Evolutionary conservation across 768 basidiomycete genomes (phyloP).

Genomic region (Pulveroboletus sp.): DNA sequence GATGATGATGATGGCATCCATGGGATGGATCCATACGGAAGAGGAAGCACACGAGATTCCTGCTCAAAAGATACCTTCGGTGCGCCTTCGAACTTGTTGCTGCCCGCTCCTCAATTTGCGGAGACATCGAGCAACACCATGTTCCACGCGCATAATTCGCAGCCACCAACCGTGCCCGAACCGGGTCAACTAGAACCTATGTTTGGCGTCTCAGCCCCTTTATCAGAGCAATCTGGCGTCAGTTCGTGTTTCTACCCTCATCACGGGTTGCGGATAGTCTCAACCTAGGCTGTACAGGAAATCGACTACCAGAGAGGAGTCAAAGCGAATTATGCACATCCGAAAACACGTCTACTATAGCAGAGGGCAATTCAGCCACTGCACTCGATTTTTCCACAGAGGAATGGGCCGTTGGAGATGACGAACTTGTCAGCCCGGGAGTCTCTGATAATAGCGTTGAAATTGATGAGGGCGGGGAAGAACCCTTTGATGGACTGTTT

Average conservation of each 20-base stretch:
- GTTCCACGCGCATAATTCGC: neutral
- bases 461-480: slow-evolving; percentile 25
- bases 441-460: slow-evolving; percentile 20
- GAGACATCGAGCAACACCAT: neutral
- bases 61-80: slow-evolving; percentile 15
- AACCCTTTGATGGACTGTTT: slow-evolving; percentile 1
- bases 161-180: neutral
- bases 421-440: slow-evolving; percentile 48
- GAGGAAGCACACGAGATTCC: neutral
- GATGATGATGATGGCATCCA: slow-evolving; percentile 37
- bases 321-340: neutral
- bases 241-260: slow-evolving; percentile 14
- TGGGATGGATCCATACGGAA: neutral
- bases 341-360: neutral
- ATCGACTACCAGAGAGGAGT: neutral
- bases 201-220: slow-evolving; percentile 19
- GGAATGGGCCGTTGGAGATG: slow-evolving; percentile 74
- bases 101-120: neutral
- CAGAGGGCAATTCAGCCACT: neutral
- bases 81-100: slow-evolving; percentile 26
- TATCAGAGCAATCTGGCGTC: slow-evolving; percentile 4
- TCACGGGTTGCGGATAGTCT: neutral
- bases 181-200: slow-evolving; percentile 2
- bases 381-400: slow-evolving; percentile 32
- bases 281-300: slow-evolving; percentile 4